Conservation (phyloP, 805 yeast species). For the Candida sakaeoensis region DNA sequence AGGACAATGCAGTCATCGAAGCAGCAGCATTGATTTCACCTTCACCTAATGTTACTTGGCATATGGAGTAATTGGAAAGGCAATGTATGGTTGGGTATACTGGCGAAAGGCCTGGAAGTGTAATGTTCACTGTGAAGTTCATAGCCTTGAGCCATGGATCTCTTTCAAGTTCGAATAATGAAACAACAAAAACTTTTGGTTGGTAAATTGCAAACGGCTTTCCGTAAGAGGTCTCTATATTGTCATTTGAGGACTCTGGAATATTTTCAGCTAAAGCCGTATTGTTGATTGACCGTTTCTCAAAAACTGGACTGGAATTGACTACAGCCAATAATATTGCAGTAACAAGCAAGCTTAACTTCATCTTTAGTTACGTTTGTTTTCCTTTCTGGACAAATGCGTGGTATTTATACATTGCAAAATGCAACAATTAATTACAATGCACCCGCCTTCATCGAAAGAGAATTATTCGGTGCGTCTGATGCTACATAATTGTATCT, state of each 20-base stretch:
- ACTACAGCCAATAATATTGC: conserved; percentile 8
- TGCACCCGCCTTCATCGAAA: neutral
- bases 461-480: too few species aligned
- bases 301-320: conserved; percentile 15
- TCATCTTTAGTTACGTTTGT: neutral
- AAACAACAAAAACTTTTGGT: conserved; percentile 54
- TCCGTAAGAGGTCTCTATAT: conserved; percentile 23
- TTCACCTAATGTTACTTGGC: conserved; percentile 67
- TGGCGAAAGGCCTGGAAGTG: conserved; percentile 66
- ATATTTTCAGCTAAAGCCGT: conserved; percentile 12
- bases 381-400: neutral
- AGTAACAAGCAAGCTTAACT: neutral
- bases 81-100: conserved; percentile 56
- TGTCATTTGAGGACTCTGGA: conserved; percentile 9
- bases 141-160: conserved; percentile 49
- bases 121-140: conserved; percentile 49
- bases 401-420: neutral
- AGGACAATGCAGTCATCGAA: conserved; percentile 50
- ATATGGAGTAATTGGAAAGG: conserved; percentile 44
- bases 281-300: conserved; percentile 14
- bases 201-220: conserved; percentile 34
- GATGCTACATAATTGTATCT: too few species aligned
- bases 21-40: conserved; percentile 67
- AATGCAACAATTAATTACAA: too few species aligned
- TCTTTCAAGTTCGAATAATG: conserved; percentile 53